Evolutionary conservation across 345 rosid species (phyloP).

Genomic region (Gossypium sturtianum): DNA sequence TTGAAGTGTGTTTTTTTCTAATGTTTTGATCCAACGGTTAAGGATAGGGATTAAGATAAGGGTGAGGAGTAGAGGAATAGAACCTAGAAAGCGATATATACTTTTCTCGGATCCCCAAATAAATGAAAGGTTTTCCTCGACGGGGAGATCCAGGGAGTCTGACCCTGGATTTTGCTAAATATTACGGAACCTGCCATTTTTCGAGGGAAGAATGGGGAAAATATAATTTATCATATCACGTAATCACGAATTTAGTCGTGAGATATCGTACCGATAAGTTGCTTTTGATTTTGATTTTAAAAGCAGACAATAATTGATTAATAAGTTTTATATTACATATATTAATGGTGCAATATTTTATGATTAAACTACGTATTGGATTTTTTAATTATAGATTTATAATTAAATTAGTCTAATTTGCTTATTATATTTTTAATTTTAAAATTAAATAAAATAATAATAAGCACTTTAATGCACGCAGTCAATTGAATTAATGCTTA

Average conservation of each 20-base stretch:
- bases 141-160: neutral
- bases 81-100: conserved; percentile 19
- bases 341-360: no score
- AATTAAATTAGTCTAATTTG: no score
- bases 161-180: conserved; percentile 27
- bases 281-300: conserved; percentile 5
- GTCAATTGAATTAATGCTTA: no score
- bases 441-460: no score
- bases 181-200: conserved; percentile 42
- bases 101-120: conserved; percentile 26
- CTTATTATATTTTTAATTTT: no score
- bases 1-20: neutral
- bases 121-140: conserved; percentile 38
- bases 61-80: neutral
- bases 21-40: neutral
- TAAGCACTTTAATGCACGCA: no score
- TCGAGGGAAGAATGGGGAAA: neutral
- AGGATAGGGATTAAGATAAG: no score
- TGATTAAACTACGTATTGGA: no score
- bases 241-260: neutral
- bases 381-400: no score
- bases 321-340: no score
- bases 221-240: neutral
- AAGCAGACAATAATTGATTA: conserved; percentile 3
- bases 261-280: neutral